phyloP scores from a whole-genome alignment of 352 stramenopile species.

The Globisporangium nunn region DNA sequence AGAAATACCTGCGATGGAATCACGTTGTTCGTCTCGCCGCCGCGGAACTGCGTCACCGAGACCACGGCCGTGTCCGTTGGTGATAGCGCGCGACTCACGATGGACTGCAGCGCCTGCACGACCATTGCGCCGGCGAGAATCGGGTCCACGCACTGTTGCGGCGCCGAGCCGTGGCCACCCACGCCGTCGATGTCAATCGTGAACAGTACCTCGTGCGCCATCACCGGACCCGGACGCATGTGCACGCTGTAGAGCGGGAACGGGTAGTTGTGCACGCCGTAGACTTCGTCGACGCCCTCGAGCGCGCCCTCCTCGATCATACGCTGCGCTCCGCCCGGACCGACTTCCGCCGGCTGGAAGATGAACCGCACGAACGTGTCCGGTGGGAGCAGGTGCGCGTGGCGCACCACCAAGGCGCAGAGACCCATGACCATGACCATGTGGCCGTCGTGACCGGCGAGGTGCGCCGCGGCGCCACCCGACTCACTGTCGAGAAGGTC shows the following conservation, averaged over 20 bases:
- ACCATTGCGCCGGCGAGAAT: conserved; percentile 88
- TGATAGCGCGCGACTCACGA: conserved; percentile 87
- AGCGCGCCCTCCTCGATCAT: conserved; percentile 94
- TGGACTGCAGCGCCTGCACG: conserved; percentile 89
- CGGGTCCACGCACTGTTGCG: conserved; percentile 89
- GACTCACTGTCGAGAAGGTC: conserved; percentile 22
- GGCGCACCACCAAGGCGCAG: conserved; percentile 62
- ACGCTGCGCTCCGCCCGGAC: conserved; percentile 82
- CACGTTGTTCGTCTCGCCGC: conserved; percentile 93
- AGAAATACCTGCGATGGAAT: conserved; percentile 86
- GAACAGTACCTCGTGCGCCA: conserved; percentile 92
- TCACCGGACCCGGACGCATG: conserved; percentile 82
- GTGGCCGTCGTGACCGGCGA: conserved; percentile 95
- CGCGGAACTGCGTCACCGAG: conserved; percentile 87
- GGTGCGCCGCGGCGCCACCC: conserved; percentile 63
- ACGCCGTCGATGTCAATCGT: conserved; percentile 87
- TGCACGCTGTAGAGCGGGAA: conserved; percentile 89
- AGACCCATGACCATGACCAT: conserved; percentile 93
- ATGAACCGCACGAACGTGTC: conserved; percentile 87
- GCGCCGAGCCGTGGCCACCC: conserved; percentile 92
- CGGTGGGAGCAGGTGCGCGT: conserved; percentile 59
- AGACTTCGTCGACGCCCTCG: conserved; percentile 82
- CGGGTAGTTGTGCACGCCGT: conserved; percentile 89
- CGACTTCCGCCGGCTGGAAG: conserved; percentile 95
- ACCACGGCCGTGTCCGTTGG: conserved; percentile 92